phyloP scores from a whole-genome alignment of 106 monocot genomes.

The Platanthera guangdongensis region DNA sequence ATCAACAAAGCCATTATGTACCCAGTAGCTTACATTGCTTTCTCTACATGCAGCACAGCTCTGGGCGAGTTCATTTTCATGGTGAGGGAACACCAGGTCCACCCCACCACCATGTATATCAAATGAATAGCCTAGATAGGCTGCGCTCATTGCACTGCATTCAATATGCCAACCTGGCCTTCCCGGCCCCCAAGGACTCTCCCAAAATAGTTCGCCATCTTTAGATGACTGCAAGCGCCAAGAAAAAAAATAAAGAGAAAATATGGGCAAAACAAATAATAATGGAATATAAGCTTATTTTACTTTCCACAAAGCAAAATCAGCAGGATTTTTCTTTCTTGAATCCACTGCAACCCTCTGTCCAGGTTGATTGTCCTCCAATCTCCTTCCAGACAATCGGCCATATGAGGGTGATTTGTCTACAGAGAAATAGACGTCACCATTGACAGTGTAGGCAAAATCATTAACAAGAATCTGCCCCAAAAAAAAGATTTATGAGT shows the following conservation, averaged over 20 bases:
- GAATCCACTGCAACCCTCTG: constrained; percentile 84
- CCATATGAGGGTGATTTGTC: constrained; percentile 88
- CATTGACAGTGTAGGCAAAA: constrained; percentile 67
- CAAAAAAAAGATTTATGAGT: constrained; percentile 11
- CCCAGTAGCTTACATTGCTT: constrained; percentile 70
- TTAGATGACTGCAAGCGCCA: constrained; percentile 57
- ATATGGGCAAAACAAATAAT: not conserved
- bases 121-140: constrained; percentile 81
- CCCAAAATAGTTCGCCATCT: constrained; percentile 81
- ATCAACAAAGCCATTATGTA: constrained; percentile 95
- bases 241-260: not conserved
- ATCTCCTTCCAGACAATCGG: constrained; percentile 69
- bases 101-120: constrained; percentile 98
- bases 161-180: constrained; percentile 99
- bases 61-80: constrained; percentile 98
- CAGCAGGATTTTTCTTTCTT: constrained; percentile 90
- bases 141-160: constrained; percentile 96
- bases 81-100: constrained; percentile 94
- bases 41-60: constrained; percentile 80
- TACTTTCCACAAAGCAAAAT: constrained; percentile 99
- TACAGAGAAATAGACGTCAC: constrained; percentile 91
- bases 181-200: constrained; percentile 96
- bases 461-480: constrained; percentile 84
- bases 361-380: constrained; percentile 91
- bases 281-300: constrained; percentile 1